phyloP scores from a whole-genome alignment of 768 basidiomycete genomes.

The Hygrocybe punicea region DNA sequence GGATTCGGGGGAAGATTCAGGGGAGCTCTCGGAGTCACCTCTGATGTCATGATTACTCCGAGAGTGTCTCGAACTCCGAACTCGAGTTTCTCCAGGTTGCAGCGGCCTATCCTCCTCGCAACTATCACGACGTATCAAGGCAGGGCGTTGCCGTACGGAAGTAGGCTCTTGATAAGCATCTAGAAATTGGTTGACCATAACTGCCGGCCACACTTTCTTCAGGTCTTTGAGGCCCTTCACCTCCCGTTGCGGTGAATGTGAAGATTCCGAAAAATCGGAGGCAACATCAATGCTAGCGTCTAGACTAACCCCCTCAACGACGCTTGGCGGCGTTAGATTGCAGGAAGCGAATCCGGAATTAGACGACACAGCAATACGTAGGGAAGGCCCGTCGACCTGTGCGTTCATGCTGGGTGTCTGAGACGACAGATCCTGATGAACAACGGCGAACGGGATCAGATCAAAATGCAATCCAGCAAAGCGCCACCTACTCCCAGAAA shows the following conservation, averaged over 20 bases:
- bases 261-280: neutral
- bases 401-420: neutral
- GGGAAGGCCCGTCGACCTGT: too few relatives aligned
- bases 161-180: neutral
- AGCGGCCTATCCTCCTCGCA: constrained; percentile 40
- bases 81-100: constrained; percentile 51
- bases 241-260: neutral
- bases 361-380: too few relatives aligned
- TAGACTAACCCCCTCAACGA: too few relatives aligned
- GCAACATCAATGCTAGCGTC: neutral
- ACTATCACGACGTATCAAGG: constrained; percentile 12
- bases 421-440: neutral
- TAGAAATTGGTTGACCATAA: constrained; percentile 8
- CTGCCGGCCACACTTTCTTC: constrained; percentile 5
- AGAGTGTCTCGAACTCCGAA: constrained; percentile 31
- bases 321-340: neutral
- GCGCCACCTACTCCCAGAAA: neutral
- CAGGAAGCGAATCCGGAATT: neutral
- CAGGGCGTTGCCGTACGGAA: constrained; percentile 12
- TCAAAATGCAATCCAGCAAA: neutral
- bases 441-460: neutral
- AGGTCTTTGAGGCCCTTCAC: neutral
- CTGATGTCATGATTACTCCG: constrained; percentile 42
- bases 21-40: constrained; percentile 65
- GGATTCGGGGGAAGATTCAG: constrained; percentile 18